Evolutionary conservation across 345 rosid genomes (phyloP).

Genomic region (Salix viminalis): DNA sequence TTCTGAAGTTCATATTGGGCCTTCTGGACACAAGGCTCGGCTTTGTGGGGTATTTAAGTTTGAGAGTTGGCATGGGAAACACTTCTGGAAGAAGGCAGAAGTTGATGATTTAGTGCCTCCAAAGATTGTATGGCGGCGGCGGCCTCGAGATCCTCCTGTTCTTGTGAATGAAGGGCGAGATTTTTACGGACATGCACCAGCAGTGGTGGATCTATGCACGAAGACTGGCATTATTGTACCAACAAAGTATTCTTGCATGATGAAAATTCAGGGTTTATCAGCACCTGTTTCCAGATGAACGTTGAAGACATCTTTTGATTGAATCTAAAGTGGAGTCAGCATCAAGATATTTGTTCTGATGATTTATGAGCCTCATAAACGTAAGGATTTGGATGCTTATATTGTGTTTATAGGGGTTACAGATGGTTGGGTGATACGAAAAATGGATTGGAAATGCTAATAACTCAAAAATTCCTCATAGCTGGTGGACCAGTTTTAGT

Average conservation of each 20-base stretch:
- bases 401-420: too few species aligned
- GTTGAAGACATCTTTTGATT: neutral
- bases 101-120: slow-evolving; percentile 76
- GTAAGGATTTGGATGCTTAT: too few species aligned
- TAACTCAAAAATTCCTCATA: too few species aligned
- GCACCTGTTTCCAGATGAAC: slow-evolving; percentile 20
- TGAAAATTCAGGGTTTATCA: slow-evolving; percentile 68
- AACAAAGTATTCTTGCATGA: slow-evolving; percentile 49
- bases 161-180: slow-evolving; percentile 57
- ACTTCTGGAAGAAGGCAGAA: slow-evolving; percentile 73
- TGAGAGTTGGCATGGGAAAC: slow-evolving; percentile 71
- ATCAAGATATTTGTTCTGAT: neutral
- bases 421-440: too few species aligned
- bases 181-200: slow-evolving; percentile 87
- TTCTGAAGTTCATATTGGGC: slow-evolving; percentile 79
- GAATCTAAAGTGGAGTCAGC: neutral
- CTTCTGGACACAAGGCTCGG: slow-evolving; percentile 79
- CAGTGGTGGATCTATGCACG: slow-evolving; percentile 67
- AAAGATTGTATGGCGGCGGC: slow-evolving; percentile 66
- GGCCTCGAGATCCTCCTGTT: slow-evolving; percentile 75
- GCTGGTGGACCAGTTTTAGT: too few species aligned
- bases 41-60: slow-evolving; percentile 78
- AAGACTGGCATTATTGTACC: slow-evolving; percentile 66
- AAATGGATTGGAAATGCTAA: too few species aligned
- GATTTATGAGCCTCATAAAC: neutral